phyloP scores from a whole-genome alignment of 2,329 filamentous ascomycete genomes.

The Microsporum audouinii region DNA sequence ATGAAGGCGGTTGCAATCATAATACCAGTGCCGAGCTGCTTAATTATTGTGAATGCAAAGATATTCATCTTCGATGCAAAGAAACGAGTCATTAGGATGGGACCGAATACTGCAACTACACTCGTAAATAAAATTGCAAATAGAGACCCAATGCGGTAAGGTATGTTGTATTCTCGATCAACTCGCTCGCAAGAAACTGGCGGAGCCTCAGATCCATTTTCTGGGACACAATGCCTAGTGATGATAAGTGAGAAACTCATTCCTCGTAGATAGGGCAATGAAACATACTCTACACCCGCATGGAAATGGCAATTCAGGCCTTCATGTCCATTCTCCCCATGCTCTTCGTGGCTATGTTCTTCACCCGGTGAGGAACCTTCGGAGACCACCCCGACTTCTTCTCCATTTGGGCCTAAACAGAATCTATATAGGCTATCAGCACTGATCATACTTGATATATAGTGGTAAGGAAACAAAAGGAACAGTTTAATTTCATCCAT shows the following conservation, averaged over 20 bases:
- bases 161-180: constrained; percentile 53
- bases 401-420: constrained; percentile 49
- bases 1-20: constrained; percentile 62
- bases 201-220: constrained; percentile 33
- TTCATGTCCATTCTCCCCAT: constrained; percentile 14
- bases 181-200: constrained; percentile 34
- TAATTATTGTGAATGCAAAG: constrained; percentile 48
- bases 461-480: not conserved
- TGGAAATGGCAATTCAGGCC: constrained; percentile 59
- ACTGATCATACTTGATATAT: not conserved
- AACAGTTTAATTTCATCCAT: not conserved
- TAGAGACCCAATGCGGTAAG: constrained; percentile 56
- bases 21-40: constrained; percentile 56
- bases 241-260: not conserved
- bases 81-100: constrained; percentile 51
- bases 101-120: constrained; percentile 55
- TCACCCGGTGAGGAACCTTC: constrained; percentile 20
- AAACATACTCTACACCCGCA: constrained; percentile 57
- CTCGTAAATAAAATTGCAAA: constrained; percentile 62
- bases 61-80: constrained; percentile 41
- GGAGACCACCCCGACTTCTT: constrained; percentile 48
- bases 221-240: constrained; percentile 44
- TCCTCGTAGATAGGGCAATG: constrained; percentile 9
- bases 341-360: constrained; percentile 23
- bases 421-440: constrained; percentile 36